Base-by-base conservation (phyloP, 345 rosid species). In the Eucalyptus sp. region DNA sequence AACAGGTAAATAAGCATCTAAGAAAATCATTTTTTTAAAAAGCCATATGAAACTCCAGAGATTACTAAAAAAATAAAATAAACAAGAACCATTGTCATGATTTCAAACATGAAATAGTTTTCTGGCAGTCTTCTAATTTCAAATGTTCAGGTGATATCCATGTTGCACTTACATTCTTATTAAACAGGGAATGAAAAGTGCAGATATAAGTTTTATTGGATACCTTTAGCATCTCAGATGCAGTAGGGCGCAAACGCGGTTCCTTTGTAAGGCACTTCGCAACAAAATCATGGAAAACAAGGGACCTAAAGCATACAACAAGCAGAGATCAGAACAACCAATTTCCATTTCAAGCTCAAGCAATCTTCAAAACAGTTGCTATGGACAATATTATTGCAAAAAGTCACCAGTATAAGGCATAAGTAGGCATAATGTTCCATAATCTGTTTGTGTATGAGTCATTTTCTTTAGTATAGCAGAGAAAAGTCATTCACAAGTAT, bases 201-300 rank as follows among this genome's bases (percentile, higher is more conserved):
- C 64, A 7, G 83, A 87, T 25, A 49, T 49, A 29, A 76, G 83
- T 48, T 86, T 86, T 41, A 87, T 52, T n/a, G 8, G 91, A 90
- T 91, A 97, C 99, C 97, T 97, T 98, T 88, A 97, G 93, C 98
- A 98, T 96, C 94, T 98, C 99, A 80, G 94, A 93, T 91, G 99
- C 99, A 88, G 98, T 93, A 86, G 99, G 99, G 79, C 99, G 99
- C 90, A 92, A 89, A 71, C 99, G 97, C 88, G 99, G 97, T 90
- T 98, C 99, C 89, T 98, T 98, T 87, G 99, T 97, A 44, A 98
- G 97, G 94, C 96, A 96, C 93, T 94, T 97, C 13, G 99, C 99
- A 89, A 97, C 95, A 93, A 98, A 98, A 94, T 98, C 99, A 96
- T 98, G 99, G 87, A 97, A 98, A 83, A 98, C 96, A 88, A 98